Evolutionary conservation across 495 filamentous ascomycete genomes (phyloP).

Genomic region (Collariella sp.): DNA sequence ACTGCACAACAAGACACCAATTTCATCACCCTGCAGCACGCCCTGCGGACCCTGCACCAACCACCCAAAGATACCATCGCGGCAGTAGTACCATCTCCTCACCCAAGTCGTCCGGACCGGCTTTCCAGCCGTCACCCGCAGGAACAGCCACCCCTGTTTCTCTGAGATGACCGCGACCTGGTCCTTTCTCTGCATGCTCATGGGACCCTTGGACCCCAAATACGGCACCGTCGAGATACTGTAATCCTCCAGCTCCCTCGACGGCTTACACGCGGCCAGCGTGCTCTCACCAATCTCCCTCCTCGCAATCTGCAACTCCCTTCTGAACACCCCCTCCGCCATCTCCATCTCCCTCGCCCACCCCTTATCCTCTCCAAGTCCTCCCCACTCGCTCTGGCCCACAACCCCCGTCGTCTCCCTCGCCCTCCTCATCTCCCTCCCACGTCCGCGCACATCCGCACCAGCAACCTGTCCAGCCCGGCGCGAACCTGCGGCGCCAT

Average conservation of each 20-base stretch:
- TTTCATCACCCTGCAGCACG: constrained; percentile 91
- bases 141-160: constrained; percentile 92
- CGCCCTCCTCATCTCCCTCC: constrained; percentile 55
- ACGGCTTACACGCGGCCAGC: constrained; percentile 61
- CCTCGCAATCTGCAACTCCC: constrained; percentile 69
- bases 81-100: constrained; percentile 88
- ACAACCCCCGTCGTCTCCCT: constrained; percentile 11
- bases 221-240: constrained; percentile 77
- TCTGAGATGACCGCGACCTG: constrained; percentile 46
- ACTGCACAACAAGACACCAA: constrained; percentile 88
- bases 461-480: constrained; percentile 75
- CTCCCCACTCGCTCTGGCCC: constrained; percentile 48
- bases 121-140: constrained; percentile 76
- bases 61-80: constrained; percentile 93
- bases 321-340: constrained; percentile 65
- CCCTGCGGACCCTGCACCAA: constrained; percentile 79
- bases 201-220: constrained; percentile 61
- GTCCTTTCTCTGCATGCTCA: constrained; percentile 43
- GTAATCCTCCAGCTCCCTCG: constrained; percentile 89
- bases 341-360: constrained; percentile 92
- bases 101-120: constrained; percentile 82
- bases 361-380: constrained; percentile 88
- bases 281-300: constrained; percentile 77
- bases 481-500: constrained; percentile 73
- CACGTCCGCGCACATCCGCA: constrained; percentile 74